Base-by-base conservation (phyloP, 2,329 filamentous ascomycete species). In the Fusarium tupiense region DNA sequence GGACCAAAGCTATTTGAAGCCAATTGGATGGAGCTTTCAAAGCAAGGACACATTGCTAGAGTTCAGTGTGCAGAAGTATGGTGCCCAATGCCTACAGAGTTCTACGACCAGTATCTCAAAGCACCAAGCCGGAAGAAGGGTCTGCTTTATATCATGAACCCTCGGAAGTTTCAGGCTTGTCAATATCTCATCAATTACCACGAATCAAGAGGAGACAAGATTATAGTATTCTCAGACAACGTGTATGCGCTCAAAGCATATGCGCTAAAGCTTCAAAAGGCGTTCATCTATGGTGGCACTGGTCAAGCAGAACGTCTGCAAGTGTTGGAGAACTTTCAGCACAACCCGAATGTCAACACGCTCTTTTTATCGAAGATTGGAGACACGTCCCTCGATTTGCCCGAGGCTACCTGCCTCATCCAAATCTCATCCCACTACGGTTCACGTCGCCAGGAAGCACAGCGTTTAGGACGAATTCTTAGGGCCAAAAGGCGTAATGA, bases 131-230 rank as follows among this genome's bases (percentile, higher is more conserved):
- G 85, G 13, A 85, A 85, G 76, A 84, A 85, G 77, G 83, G 82
- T 7, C 69, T 86, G 11, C 89, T 98, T 5, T 98, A 96, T 78
- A 97, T 97, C 75, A 98, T 99, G 95, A 99, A 99, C 79, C 96
- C 96, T 2, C 89, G 92, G 75, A 99, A 99, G 83, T 98, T 98
- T 81, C 96, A 98, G 83, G 95, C 96, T 2, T 98, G 95, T 78
- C 96, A 99, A 81, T 98, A 96, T 80, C 88, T 99, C n/a, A 98
- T 99, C 80, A 94, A 98, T 82, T 98, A 97, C 80, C 96, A 99
- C 82, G 96, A 98, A 83, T 92, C 91, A 63, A 90, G 96, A 69
- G 96, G 96, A 38, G 96, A 98, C 85, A 98, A 98, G 84, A 95
- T 98, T 76, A 98, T 98, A 73, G 96, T 99, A 49, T 98, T 98